phyloP scores from a whole-genome alignment of 441 rosid species.

The Erysimum cheiri region DNA sequence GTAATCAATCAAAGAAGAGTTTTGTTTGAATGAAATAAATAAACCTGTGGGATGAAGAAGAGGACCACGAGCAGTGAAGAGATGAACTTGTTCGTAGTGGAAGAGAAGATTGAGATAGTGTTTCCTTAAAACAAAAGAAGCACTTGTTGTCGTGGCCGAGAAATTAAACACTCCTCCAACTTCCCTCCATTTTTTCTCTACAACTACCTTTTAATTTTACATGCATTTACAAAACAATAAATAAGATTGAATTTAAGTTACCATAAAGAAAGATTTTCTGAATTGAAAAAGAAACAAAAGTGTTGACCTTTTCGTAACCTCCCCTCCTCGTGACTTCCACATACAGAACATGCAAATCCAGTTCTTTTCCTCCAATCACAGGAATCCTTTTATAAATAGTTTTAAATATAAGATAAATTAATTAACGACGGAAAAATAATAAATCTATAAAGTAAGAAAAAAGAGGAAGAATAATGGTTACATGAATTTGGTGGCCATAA shows the following conservation, averaged over 20 bases:
- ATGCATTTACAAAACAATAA: slow-evolving; percentile 34
- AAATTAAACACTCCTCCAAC: slow-evolving; percentile 87
- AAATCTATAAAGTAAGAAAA: slow-evolving; percentile 2
- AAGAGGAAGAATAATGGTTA: slow-evolving; percentile 38
- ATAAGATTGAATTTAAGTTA: background rate
- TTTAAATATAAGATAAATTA: background rate
- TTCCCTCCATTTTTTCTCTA: slow-evolving; percentile 99
- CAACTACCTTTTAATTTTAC: slow-evolving; percentile 67
- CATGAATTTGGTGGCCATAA: slow-evolving; percentile 87
- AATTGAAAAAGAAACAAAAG: slow-evolving; percentile 27
- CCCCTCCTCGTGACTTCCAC: slow-evolving; percentile 87
- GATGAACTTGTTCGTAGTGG: slow-evolving; percentile 92
- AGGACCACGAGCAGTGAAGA: slow-evolving; percentile 75
- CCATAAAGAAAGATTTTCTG: slow-evolving; percentile 5
- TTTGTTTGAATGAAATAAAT: background rate
- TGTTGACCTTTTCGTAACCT: slow-evolving; percentile 85
- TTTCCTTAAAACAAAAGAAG: slow-evolving; percentile 91
- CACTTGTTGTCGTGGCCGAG: slow-evolving; percentile 94
- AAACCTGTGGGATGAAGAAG: slow-evolving; percentile 62
- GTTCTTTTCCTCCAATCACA: slow-evolving; percentile 97
- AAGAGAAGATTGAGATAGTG: slow-evolving; percentile 82
- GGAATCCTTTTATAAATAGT: slow-evolving; percentile 68
- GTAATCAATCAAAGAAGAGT: no score
- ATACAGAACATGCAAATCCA: slow-evolving; percentile 92
- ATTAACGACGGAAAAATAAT: background rate